Evolutionary conservation across 345 rosid genomes (phyloP).

Genomic region (Ricinus communis): DNA sequence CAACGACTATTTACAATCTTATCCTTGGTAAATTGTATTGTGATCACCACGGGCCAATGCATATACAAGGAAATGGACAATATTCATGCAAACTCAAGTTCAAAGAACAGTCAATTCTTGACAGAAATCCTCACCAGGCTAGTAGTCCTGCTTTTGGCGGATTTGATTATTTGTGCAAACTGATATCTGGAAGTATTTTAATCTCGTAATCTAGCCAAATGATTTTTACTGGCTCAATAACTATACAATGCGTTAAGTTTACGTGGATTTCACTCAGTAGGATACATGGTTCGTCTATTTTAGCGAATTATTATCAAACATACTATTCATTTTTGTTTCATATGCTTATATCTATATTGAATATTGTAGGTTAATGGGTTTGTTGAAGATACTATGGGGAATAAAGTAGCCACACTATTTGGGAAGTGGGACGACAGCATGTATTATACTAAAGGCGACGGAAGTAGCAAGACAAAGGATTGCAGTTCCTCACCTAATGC

Average conservation of each 20-base stretch:
- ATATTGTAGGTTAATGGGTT: slow-evolving; percentile 87
- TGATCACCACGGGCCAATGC: slow-evolving; percentile 93
- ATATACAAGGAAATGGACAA: slow-evolving; percentile 71
- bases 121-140: slow-evolving; percentile 94
- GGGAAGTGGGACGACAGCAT: slow-evolving; percentile 98
- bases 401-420: slow-evolving; percentile 67
- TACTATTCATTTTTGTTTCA: background rate
- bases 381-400: slow-evolving; percentile 69
- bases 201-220: background rate
- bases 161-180: background rate
- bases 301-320: slow-evolving; percentile 3
- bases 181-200: background rate
- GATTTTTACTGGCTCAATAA: background rate
- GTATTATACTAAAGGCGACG: slow-evolving; percentile 57
- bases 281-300: background rate
- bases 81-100: slow-evolving; percentile 90
- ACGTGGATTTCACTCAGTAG: background rate
- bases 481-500: slow-evolving; percentile 51
- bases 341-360: slow-evolving; percentile 36
- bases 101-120: slow-evolving; percentile 88
- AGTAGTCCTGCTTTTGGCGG: slow-evolving; percentile 3
- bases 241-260: slow-evolving; percentile 3
- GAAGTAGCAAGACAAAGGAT: slow-evolving; percentile 56
- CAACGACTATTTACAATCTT: slow-evolving; percentile 85
- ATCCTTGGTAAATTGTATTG: slow-evolving; percentile 88